Evolutionary conservation across 2,329 filamentous ascomycete species (phyloP), one percentile per base, ranked within the genome.

Genomic region (Colletotrichum costaricense): DNA sequence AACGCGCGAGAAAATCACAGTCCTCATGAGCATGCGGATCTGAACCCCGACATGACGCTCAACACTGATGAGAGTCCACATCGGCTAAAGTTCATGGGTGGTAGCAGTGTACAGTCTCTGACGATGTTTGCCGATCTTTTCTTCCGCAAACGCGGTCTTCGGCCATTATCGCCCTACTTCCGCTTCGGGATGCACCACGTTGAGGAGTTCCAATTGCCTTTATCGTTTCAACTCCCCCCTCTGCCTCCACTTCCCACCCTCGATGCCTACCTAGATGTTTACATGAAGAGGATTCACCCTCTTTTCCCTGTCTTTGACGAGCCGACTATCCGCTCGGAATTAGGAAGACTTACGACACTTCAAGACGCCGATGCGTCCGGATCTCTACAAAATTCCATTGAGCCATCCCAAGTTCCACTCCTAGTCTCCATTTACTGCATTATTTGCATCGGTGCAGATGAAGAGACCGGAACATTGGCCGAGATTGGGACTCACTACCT

Each of bases 41-140:
- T 67, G 46, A 64, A 75, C n/a, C 77, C 77, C 0, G 77, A 78
- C 55, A 57, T 77, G 22, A 74, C 78, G 22, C 60, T 78, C 24
- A 78, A 78, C 66, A 78, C 77, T 11, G 76, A 78, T 33, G 75
- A 75, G 38, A 77, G 67, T 16, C 33, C 75, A 14, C 62, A 78
- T 68, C 67, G 70, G 54, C 69, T 77, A 56, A 75, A 76, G 73
- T 75, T 74, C 58, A 72, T 77, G 62, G 75, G 75, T 12, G 76
- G 73, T 28, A 77, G 76, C 57, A 79, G 77, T 30, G 30, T 79
- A 1, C 77, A 79, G 62, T 77, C 76, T 12, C 67, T 79, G 3
- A 76, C 72, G 35, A 67, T 66, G 49, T 79, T 79, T 46, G 75
- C 78, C 52, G 78, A 79, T 30, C 62, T 79, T 16, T 72, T 76